Evolutionary conservation across 225 moss, liverwort and hornwort genomes (phyloP), one percentile per base, ranked within the genome.

Genomic region (Antitrichia curtipendula): DNA sequence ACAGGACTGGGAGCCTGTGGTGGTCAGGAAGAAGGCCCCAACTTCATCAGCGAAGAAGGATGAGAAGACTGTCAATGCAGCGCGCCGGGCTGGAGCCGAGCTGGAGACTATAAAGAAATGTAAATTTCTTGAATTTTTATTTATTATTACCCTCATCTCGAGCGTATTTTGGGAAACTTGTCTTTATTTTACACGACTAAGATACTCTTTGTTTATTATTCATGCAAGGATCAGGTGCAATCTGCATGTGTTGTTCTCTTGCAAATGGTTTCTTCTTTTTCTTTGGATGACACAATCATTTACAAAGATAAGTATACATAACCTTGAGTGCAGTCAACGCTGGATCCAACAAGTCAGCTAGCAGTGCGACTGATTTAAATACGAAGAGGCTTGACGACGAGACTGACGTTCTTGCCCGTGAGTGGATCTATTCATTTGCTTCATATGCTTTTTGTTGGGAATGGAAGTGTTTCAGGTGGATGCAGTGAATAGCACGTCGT

Each of bases 361-460:
- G 94, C 47, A 93, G 92, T 85, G 87, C 92, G 32, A 94, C 96
- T 62, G 95, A 94, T 61, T 85, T 97, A 70, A 94, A 97, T 52
- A 93, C 94, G 40, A 94, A 95, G 66, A 94, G 92, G 91, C 94
- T 97, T 4, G 96, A 95, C 74, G 93, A 97, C 61, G 95, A 97
- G 88, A 97, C 96, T 20, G 95, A 95, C 50, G 94, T 95, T 47
- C 91, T 92, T 84, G 92, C 94, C 62, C 94, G 91, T 94, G 86
- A 91, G 94, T 92, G 71, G 82, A 86, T 53, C 80, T 60, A 22
- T 72, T 62, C 80, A 40, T 25, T 8, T 87, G 71, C 59, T 36
- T 78, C 43, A 58, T 49, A 47, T 53, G 66, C 19, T 52, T 66
- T 65, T 38, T 53, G 54, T 81, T 63, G 8, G 53, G 8, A 61